These are phyloP conservation scores for Dioscorea alata DNA, from an alignment of 106 monocot genomes.

Conservation along the genomic window DNA sequence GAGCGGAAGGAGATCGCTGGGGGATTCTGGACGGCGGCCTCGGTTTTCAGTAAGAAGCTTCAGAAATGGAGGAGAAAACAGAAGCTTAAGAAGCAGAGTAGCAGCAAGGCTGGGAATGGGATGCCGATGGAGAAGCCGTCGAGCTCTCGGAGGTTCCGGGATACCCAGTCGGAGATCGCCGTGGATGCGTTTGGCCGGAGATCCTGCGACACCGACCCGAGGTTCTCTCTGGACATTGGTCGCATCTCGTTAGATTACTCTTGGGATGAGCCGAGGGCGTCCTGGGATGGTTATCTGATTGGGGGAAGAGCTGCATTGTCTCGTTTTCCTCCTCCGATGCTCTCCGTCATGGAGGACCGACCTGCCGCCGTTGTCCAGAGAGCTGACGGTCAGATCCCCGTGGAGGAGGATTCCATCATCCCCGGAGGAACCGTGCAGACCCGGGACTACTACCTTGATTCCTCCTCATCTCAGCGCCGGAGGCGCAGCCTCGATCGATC, in stretches of 20 bases:
- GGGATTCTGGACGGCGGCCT: slow-evolving; percentile 60
- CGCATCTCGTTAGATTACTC: slow-evolving; percentile 69
- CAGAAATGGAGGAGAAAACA: slow-evolving; percentile 58
- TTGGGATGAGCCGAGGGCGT: slow-evolving; percentile 73
- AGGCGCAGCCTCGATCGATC: slow-evolving; percentile 71
- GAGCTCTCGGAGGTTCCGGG: slow-evolving; percentile 21
- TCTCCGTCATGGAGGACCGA: slow-evolving; percentile 63
- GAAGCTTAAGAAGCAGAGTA: slow-evolving; percentile 38
- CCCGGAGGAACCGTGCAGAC: slow-evolving; percentile 74
- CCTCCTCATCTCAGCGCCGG: slow-evolving; percentile 48
- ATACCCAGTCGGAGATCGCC: slow-evolving; percentile 52
- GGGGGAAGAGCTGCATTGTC: slow-evolving; percentile 25
- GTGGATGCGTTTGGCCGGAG: slow-evolving; percentile 47
- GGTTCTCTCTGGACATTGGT: slow-evolving; percentile 71
- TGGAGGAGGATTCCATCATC: slow-evolving; percentile 54
- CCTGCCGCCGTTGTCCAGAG: slow-evolving; percentile 42
- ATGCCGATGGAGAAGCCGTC: slow-evolving; percentile 6
- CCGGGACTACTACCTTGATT: slow-evolving; percentile 66
- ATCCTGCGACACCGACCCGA: slow-evolving; percentile 70
- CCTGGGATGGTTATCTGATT: slow-evolving; percentile 76
- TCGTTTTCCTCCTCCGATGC: slow-evolving; percentile 68
- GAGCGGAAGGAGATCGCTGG: slow-evolving; percentile 32
- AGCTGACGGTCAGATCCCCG: slow-evolving; percentile 79
- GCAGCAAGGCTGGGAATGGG: background rate
- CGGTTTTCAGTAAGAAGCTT: slow-evolving; percentile 69